These are phyloP conservation scores for Gentiana straminea DNA, from an alignment of 257 asterid genomes.

Conservation along the genomic window DNA sequence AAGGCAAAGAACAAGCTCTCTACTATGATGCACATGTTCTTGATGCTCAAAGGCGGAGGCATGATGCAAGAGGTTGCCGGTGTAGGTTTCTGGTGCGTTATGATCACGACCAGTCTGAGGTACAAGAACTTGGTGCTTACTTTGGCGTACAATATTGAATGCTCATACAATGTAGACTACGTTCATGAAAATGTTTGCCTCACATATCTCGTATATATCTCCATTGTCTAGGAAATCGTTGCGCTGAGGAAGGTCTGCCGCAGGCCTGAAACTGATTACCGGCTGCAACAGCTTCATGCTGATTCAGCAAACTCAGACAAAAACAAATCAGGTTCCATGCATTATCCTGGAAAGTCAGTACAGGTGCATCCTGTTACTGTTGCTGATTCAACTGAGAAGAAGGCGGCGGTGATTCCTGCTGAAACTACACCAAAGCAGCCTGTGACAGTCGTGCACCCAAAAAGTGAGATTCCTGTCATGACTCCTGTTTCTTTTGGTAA, in stretches of 20 bases:
- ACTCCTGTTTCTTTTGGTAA: conserved; percentile 8
- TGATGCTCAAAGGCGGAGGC: conserved; percentile 95
- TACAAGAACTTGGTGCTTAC: conserved; percentile 11
- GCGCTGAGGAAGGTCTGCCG: conserved; percentile 51
- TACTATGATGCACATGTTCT: conserved; percentile 96
- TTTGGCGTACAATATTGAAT: neutral
- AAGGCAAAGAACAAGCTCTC: conserved; percentile 97
- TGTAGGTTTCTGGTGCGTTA: conserved; percentile 95
- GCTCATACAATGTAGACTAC: neutral
- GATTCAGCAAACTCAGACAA: conserved; percentile 19
- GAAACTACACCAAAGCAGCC: conserved; percentile 13
- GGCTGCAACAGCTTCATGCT: conserved; percentile 42
- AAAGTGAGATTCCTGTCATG: conserved; percentile 8
- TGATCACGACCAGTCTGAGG: conserved; percentile 96
- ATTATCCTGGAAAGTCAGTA: conserved; percentile 17
- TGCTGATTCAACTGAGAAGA: conserved; percentile 12
- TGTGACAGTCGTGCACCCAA: conserved; percentile 18
- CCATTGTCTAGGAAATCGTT: conserved; percentile 56
- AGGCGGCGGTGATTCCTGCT: conserved; percentile 7
- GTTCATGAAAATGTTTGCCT: neutral
- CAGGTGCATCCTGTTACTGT: conserved; percentile 17
- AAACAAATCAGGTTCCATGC: conserved; percentile 25
- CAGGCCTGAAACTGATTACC: conserved; percentile 53
- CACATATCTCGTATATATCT: neutral
- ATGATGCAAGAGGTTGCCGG: conserved; percentile 93